A percentile compares a stretch with the other conserved stretches of the same genome.
These are phyloP conservation scores for Diddensiella caesifluorescens DNA, from an alignment of 805 yeast species.

Conservation along the genomic window DNA sequence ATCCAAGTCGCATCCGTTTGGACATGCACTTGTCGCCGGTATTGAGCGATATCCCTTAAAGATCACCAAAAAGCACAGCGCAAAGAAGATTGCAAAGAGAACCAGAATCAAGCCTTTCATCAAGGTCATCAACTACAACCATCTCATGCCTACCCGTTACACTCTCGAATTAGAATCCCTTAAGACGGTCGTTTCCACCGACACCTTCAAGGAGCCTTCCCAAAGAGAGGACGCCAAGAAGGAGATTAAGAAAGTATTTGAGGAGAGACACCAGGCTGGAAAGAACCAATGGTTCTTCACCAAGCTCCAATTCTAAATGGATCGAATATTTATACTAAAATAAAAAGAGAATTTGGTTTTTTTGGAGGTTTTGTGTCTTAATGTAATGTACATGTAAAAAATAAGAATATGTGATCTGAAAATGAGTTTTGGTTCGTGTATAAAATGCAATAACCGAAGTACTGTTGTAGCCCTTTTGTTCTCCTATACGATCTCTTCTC, in stretches of 20 bases:
- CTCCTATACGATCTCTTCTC: too few relatives aligned
- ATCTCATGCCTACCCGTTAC: constrained; percentile 99
- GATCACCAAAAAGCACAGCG: constrained; percentile 91
- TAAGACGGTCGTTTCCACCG: constrained; percentile 87
- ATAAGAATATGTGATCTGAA: too few relatives aligned
- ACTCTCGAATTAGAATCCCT: constrained; percentile 93
- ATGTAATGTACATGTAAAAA: constrained; percentile 7
- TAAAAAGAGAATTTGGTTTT: constrained; percentile 3
- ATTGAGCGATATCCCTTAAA: constrained; percentile 97
- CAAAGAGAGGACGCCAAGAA: constrained; percentile 99
- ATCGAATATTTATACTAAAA: background rate
- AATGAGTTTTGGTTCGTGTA: too few relatives aligned
- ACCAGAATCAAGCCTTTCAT: constrained; percentile 98
- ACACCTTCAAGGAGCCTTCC: constrained; percentile 94
- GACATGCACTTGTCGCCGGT: constrained; percentile 99
- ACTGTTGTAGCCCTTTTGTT: too few relatives aligned
- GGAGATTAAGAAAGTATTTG: constrained; percentile 97
- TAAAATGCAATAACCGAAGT: too few relatives aligned
- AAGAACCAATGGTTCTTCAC: constrained; percentile 99
- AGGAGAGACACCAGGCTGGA: constrained; percentile 98
- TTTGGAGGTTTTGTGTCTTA: constrained; percentile 1
- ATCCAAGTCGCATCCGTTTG: constrained; percentile 97
- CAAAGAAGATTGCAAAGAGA: constrained; percentile 95
- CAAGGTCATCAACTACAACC: constrained; percentile 99
- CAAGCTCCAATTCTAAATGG: constrained; percentile 79